phyloP scores from a whole-genome alignment of 2,329 filamentous ascomycete species.

The Ilyonectria destructans region DNA sequence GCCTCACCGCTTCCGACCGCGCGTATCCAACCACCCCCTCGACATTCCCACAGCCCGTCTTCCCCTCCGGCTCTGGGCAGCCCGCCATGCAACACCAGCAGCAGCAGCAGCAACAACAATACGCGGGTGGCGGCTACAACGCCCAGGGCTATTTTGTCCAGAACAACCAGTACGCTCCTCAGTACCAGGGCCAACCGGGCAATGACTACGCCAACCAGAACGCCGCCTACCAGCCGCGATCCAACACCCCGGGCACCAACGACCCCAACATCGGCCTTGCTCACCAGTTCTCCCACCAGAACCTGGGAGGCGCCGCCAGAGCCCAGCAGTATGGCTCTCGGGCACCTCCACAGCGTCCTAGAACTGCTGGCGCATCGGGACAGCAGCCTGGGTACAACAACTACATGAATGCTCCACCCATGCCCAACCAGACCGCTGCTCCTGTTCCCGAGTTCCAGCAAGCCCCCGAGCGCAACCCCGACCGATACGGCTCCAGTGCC shows the following conservation, averaged over 20 bases:
- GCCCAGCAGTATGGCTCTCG: conserved; percentile 80
- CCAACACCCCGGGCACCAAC: conserved; percentile 75
- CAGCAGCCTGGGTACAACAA: conserved; percentile 76
- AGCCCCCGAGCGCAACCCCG: conserved; percentile 89
- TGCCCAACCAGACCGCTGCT: conserved; percentile 72
- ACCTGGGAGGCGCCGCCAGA: conserved; percentile 83
- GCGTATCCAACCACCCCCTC: conserved; percentile 92
- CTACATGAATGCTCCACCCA: conserved; percentile 77
- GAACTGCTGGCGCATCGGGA: conserved; percentile 82
- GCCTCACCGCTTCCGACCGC: conserved; percentile 75
- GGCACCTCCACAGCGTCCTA: conserved; percentile 82
- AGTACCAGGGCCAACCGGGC: conserved; percentile 58
- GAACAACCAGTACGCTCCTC: conserved; percentile 69
- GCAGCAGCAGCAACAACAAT: conserved; percentile 65
- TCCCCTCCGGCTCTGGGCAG: conserved; percentile 55
- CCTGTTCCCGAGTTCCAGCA: conserved; percentile 82
- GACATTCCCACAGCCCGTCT: conserved; percentile 94
- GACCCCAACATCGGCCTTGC: conserved; percentile 93
- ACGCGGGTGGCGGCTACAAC: conserved; percentile 64
- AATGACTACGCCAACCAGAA: conserved; percentile 68
- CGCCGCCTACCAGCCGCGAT: conserved; percentile 65
- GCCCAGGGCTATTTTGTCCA: conserved; percentile 74
- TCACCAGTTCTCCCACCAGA: conserved; percentile 97
- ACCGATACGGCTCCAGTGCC: conserved; percentile 78
- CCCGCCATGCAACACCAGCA: conserved; percentile 56